Base-by-base conservation (phyloP, 208 protist genomes). In the Strigomonas galati region DNA sequence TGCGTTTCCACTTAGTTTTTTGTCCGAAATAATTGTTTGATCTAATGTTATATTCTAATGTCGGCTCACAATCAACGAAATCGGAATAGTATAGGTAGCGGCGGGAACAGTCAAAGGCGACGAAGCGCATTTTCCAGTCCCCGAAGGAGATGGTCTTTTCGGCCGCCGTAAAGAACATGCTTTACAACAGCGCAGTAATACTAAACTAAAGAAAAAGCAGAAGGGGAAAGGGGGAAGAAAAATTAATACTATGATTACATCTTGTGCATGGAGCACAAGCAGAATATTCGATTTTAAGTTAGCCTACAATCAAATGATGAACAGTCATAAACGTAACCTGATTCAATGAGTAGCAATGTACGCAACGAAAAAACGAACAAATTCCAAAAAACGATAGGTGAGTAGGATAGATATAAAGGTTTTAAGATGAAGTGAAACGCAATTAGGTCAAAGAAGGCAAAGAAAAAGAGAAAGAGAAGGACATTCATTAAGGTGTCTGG, bases 11-110 rank as follows among this genome's bases (percentile, higher is more conserved):
- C 31, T 46, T 63, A 26, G 24, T 52, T 43, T 46, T 51, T 24
- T 51, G 46, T n/a, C 28, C 21, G 54, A 30, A 54, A 48, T 57
- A 54, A 23, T 66, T 51, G 52, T 66, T 24, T 26, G 49, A 10
- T 3, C 31, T 19, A 0, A 56, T 54, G 48, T 54, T 17, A 24
- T 57, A 40, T n/a, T 57, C 31, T 21, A 55, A 37, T 31, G 26
- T n/a, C 5, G 27, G 32, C 14, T 15, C 37, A 21, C 28, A 21
- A 17, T 31, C 28, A 14, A 67, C 52, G 24, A 52, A n/a, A 28
- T 54, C 69, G n/a, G 65, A 67, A 62, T 81, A 81, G 71, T 81
- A 81, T 40, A 81, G 31, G 62, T 81, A 65, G 24, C 76, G 64
- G 19, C 71, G 58, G 30, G 53, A 69, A 12, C 59, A 65, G 67